Percentiles rank a stretch among this genome's conserved stretches.
phyloP scores from a whole-genome alignment of 1,139 yeast genomes.

The Lodderomyces beijingensis region DNA sequence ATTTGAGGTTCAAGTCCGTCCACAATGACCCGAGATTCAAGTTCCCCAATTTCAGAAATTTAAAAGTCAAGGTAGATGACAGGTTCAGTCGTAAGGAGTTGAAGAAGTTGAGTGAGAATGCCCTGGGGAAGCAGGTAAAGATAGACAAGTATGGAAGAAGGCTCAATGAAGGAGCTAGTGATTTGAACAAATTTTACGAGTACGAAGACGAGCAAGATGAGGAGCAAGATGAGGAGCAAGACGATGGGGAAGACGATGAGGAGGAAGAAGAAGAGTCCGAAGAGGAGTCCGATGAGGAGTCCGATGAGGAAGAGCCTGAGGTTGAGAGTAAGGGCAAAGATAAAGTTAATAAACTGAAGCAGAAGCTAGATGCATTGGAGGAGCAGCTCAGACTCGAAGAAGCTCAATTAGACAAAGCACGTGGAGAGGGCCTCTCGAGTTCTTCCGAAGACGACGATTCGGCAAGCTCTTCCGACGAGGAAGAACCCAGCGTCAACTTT shows the following conservation, averaged over 20 bases:
- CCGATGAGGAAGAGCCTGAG: slow-evolving; percentile 14
- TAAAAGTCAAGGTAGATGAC: slow-evolving; percentile 78
- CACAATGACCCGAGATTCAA: slow-evolving; percentile 88
- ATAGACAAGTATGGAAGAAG: slow-evolving; percentile 88
- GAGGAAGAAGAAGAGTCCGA: slow-evolving; percentile 20
- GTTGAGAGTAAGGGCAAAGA: slow-evolving; percentile 14
- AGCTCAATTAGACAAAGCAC: slow-evolving; percentile 50
- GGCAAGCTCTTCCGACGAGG: slow-evolving; percentile 13
- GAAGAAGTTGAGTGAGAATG: slow-evolving; percentile 50
- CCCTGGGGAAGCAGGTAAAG: slow-evolving; percentile 43
- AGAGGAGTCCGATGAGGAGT: slow-evolving; percentile 17
- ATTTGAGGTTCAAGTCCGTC: slow-evolving; percentile 73
- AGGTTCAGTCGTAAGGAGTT: slow-evolving; percentile 77
- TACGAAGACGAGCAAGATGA: slow-evolving; percentile 34
- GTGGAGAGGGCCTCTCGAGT: slow-evolving; percentile 54
- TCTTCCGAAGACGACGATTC: slow-evolving; percentile 19
- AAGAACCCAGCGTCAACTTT: slow-evolving; percentile 25
- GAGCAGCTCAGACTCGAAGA: slow-evolving; percentile 19
- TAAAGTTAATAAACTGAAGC: slow-evolving; percentile 10
- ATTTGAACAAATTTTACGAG: slow-evolving; percentile 62
- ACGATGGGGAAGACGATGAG: slow-evolving; percentile 18
- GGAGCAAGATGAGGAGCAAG: slow-evolving; percentile 18
- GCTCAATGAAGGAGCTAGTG: slow-evolving; percentile 35
- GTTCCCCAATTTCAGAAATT: slow-evolving; percentile 62
- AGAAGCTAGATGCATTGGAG: slow-evolving; percentile 13